Evolutionary conservation across 257 asterid genomes (phyloP).

Genomic region (Verbena officinalis): DNA sequence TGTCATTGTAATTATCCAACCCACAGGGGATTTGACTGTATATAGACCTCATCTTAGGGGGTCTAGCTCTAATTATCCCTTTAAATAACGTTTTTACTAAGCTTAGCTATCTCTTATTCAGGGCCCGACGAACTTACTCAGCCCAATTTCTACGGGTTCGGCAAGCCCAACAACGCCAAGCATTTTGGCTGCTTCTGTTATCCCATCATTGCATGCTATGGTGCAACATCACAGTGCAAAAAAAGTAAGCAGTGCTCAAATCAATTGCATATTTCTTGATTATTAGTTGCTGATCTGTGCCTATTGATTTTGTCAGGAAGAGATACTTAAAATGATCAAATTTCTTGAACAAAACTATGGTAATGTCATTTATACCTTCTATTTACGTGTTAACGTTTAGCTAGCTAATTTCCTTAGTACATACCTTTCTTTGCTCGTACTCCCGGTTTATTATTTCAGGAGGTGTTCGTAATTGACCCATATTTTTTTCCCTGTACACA

Average conservation of each 20-base stretch:
- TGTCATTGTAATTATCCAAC: too few species aligned
- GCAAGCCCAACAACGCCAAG: slow-evolving; percentile 47
- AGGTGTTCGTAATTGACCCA: too few species aligned
- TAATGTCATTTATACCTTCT: slow-evolving; percentile 36
- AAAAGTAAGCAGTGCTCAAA: slow-evolving; percentile 53
- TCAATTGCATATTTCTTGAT: slow-evolving; percentile 18
- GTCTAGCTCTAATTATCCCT: too few species aligned
- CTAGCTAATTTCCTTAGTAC: slow-evolving; percentile 14
- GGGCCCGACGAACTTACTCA: slow-evolving; percentile 50
- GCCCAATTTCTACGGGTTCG: slow-evolving; percentile 51
- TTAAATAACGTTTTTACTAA: slow-evolving; percentile 25
- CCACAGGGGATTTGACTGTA: too few species aligned
- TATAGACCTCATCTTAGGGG: too few species aligned
- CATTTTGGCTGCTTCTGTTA: slow-evolving; percentile 53
- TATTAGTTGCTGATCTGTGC: slow-evolving; percentile 39
- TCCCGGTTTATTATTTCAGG: background rate
- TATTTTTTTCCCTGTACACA: slow-evolving; percentile 33
- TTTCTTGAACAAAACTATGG: slow-evolving; percentile 72
- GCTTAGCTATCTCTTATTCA: slow-evolving; percentile 39
- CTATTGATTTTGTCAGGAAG: slow-evolving; percentile 60
- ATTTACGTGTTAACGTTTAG: background rate
- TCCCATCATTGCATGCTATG: slow-evolving; percentile 68
- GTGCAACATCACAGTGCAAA: slow-evolving; percentile 74
- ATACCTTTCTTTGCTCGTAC: background rate
- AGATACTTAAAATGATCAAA: slow-evolving; percentile 67